These are phyloP conservation scores for Tulasnella sp. DNA, from an alignment of 768 basidiomycete species.

Conservation along the genomic window DNA sequence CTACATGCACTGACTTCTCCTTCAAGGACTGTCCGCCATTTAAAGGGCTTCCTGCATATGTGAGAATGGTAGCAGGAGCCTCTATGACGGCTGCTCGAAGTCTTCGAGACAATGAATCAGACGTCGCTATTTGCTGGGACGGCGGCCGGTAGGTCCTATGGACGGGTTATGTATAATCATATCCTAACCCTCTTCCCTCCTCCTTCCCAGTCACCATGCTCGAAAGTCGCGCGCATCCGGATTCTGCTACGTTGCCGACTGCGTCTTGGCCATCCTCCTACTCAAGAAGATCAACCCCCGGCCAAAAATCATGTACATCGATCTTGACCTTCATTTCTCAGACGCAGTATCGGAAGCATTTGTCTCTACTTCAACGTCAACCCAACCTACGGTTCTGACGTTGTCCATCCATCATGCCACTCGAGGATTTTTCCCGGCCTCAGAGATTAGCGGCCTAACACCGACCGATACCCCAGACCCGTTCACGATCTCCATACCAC, in stretches of 20 bases:
- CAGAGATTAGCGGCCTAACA: slow-evolving; percentile 51
- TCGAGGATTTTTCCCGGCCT: slow-evolving; percentile 78
- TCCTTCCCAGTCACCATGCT: slow-evolving; percentile 86
- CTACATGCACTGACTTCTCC: slow-evolving; percentile 45
- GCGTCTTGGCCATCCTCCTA: slow-evolving; percentile 72
- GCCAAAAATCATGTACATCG: slow-evolving; percentile 77
- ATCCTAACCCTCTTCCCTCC: background rate
- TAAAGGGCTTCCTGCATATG: slow-evolving; percentile 61
- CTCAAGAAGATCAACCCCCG: slow-evolving; percentile 48
- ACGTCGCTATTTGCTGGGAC: slow-evolving; percentile 83
- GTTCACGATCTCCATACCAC: slow-evolving; percentile 75
- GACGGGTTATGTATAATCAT: no score
- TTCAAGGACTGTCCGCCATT: slow-evolving; percentile 81
- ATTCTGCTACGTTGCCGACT: slow-evolving; percentile 93
- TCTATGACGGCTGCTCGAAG: slow-evolving; percentile 67
- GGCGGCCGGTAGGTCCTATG: slow-evolving; percentile 67
- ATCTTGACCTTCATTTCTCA: slow-evolving; percentile 88
- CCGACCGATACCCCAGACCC: slow-evolving; percentile 47
- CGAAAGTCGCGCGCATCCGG: slow-evolving; percentile 74
- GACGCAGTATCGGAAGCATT: slow-evolving; percentile 85
- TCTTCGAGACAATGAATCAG: slow-evolving; percentile 50
- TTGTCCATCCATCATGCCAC: slow-evolving; percentile 81
- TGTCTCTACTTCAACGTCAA: slow-evolving; percentile 40
- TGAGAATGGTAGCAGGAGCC: slow-evolving; percentile 68
- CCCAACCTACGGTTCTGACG: slow-evolving; percentile 48